Evolutionary conservation across 805 yeast species (phyloP).

Genomic region (Zygosaccharomyces pseudorouxii): DNA sequence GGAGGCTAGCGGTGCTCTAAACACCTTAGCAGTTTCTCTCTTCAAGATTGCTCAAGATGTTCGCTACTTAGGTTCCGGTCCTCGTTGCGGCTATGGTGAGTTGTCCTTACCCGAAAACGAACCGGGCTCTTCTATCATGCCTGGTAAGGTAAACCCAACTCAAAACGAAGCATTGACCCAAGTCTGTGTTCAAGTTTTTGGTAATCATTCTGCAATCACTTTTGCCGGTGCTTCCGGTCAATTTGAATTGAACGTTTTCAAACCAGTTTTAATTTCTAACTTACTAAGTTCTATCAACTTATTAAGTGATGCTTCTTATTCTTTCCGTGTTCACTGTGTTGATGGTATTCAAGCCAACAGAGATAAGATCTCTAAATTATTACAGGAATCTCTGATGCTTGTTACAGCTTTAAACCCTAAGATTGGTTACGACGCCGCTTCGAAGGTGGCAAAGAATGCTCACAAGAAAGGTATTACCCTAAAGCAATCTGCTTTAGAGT

Average conservation of each 20-base stretch:
- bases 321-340: conserved; percentile 92
- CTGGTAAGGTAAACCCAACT: conserved; percentile 99
- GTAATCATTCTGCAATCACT: conserved; percentile 92
- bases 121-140: conserved; percentile 99
- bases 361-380: conserved; percentile 77
- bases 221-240: conserved; percentile 99
- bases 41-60: conserved; percentile 97
- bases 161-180: conserved; percentile 98
- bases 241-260: conserved; percentile 96
- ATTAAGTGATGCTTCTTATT: conserved; percentile 80
- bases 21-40: conserved; percentile 88
- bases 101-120: conserved; percentile 93
- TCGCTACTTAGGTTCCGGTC: conserved; percentile 97
- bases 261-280: conserved; percentile 92
- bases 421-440: conserved; percentile 96
- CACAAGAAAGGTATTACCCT: conserved; percentile 96
- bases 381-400: conserved; percentile 95
- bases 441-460: conserved; percentile 97
- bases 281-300: conserved; percentile 82
- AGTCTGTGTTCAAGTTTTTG: conserved; percentile 97
- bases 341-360: conserved; percentile 89
- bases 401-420: conserved; percentile 98
- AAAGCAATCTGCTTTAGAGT: conserved; percentile 90
- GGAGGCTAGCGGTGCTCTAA: conserved; percentile 95
- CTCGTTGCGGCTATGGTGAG: conserved; percentile 99